Evolutionary conservation across 2,329 filamentous ascomycete species (phyloP), one percentile per base, ranked within the genome.

Genomic region (Botrytis porri): DNA sequence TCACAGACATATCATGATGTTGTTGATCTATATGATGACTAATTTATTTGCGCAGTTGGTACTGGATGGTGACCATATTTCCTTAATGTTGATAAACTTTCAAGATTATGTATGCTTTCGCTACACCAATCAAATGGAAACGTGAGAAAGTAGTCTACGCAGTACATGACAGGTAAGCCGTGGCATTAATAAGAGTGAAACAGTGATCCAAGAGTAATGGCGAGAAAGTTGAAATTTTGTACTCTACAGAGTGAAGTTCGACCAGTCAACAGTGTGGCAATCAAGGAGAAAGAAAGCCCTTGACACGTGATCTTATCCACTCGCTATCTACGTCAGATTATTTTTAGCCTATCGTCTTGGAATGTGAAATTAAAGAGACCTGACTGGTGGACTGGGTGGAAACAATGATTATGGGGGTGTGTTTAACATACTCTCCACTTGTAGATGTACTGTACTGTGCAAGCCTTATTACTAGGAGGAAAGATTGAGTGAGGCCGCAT

Each of bases 321-420:
- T 41, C 35, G 37, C 16, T 63, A n/a, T 8, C 45, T 67, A 67
- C 64, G 64, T 67, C 64, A 67, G 64, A 67, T 67, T 67, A 67
- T 67, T 57, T 69, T 69, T 25, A 69, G 48, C 35, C 35, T 59
- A 41, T 69, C 48, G 16, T 35, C 20, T 57, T 69, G 65, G 64
- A 67, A 39, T 67, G 45, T 54, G 32, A 39, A 43, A 54, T 64
- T 43, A 22, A 6, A 32, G 39, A 32, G 61, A 90, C 54, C 35
- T 67, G 48, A 57, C 18, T 54, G 65, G 65, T 25, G 9, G 7
- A 29, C 0, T 18, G 7, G 5, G 48, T 69, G 35, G 0, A 4
- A 57, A 1, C 18, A 32, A 41, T 4, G 22, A 69, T 32, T 9
- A 16, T 9, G 7, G 2, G 37, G 18, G 65, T 54, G 35, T 29